These are phyloP conservation scores for Beauveria pseudobassiana DNA, from an alignment of 2,329 filamentous ascomycete species.

Conservation along the genomic window DNA sequence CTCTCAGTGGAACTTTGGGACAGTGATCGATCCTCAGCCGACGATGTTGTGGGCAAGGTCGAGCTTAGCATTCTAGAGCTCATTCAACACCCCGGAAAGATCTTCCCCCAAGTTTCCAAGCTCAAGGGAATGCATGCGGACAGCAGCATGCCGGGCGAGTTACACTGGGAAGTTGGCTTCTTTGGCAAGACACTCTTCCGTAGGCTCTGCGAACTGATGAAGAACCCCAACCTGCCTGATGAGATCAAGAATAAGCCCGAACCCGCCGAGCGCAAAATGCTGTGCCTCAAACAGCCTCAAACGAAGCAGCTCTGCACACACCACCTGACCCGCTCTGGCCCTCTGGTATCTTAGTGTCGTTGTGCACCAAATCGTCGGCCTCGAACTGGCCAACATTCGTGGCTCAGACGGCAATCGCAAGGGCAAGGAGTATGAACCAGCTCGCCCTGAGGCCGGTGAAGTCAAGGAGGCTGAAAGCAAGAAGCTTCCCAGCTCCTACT, in stretches of 20 bases:
- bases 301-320: slow-evolving; percentile 81
- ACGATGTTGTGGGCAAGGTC: slow-evolving; percentile 92
- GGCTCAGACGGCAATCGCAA: slow-evolving; percentile 75
- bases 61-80: slow-evolving; percentile 91
- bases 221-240: slow-evolving; percentile 68
- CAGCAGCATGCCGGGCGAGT: slow-evolving; percentile 82
- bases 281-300: slow-evolving; percentile 57
- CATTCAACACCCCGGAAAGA: slow-evolving; percentile 83
- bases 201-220: slow-evolving; percentile 76
- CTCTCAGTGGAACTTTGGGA: slow-evolving; percentile 95
- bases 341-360: slow-evolving; percentile 81
- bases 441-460: slow-evolving; percentile 72
- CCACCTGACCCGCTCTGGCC: slow-evolving; percentile 96
- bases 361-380: slow-evolving; percentile 89
- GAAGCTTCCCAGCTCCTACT: slow-evolving; percentile 82
- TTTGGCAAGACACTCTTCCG: slow-evolving; percentile 88
- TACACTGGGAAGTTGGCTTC: slow-evolving; percentile 95
- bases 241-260: slow-evolving; percentile 66
- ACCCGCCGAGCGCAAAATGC: slow-evolving; percentile 81
- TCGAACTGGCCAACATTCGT: slow-evolving; percentile 86
- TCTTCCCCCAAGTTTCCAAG: slow-evolving; percentile 84
- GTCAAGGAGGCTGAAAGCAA: slow-evolving; percentile 76
- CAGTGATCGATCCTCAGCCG: slow-evolving; percentile 82
- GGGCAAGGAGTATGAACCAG: slow-evolving; percentile 82
- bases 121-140: slow-evolving; percentile 76